These are phyloP conservation scores for Fusarium verticillioides DNA, from an alignment of 2,329 filamentous ascomycete genomes.

Conservation along the genomic window DNA sequence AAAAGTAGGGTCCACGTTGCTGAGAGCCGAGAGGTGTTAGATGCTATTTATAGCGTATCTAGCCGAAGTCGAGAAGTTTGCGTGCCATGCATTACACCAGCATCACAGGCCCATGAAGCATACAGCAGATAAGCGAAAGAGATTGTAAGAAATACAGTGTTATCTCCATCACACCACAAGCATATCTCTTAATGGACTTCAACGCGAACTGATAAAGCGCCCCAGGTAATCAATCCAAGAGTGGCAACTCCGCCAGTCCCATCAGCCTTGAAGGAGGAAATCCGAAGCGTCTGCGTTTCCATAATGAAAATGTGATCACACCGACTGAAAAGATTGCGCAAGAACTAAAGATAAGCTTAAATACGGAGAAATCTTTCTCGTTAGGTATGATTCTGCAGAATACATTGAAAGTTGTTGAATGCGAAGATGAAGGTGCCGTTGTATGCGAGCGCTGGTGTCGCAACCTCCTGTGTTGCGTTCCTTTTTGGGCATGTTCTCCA, in stretches of 20 bases:
- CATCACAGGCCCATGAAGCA: fast-evolving
- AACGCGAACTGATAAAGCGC: not conserved
- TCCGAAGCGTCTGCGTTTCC: constrained; percentile 23
- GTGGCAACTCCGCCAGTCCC: constrained; percentile 26
- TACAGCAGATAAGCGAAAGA: not conserved
- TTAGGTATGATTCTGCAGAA: no score
- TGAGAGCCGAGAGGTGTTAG: no score
- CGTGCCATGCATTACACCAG: fast-evolving
- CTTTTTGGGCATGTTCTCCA: constrained; percentile 44
- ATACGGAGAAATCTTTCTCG: not conserved
- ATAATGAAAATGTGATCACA: constrained; percentile 39
- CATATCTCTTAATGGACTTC: not conserved
- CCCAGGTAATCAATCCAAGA: not conserved
- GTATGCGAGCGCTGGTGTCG: constrained; percentile 46
- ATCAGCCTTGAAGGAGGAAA: constrained; percentile 21
- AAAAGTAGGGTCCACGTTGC: not conserved
- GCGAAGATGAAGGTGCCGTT: constrained; percentile 35
- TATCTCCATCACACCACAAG: not conserved
- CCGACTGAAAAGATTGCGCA: constrained; percentile 18
- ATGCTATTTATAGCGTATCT: not conserved
- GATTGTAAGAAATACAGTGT: not conserved
- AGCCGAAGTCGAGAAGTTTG: not conserved
- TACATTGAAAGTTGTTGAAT: not conserved
- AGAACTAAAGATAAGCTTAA: constrained; percentile 11
- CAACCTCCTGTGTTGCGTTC: constrained; percentile 48